These are phyloP conservation scores for Umbelopsis sp. DNA, from an alignment of 192 early-diverging fungal genomes.

Conservation along the genomic window DNA sequence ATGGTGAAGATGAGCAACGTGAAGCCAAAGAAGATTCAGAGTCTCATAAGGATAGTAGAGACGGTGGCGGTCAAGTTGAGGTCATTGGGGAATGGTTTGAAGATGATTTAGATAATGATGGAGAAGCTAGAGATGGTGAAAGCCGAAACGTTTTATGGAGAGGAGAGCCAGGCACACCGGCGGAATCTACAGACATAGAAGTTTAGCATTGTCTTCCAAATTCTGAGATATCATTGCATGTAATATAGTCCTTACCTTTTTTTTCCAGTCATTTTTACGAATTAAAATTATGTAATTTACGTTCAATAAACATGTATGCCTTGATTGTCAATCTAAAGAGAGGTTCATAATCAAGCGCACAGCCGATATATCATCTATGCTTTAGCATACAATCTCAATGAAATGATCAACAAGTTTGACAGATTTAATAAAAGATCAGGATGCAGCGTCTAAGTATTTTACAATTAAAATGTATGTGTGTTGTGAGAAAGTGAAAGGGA, in stretches of 20 bases:
- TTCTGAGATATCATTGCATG: neutral
- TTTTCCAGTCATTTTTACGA: neutral
- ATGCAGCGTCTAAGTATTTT: constrained; percentile 1
- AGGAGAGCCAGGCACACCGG: constrained; percentile 2
- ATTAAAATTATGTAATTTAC: constrained; percentile 5
- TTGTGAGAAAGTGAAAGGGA: neutral
- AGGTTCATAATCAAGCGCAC: too few species aligned
- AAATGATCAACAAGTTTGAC: too few species aligned
- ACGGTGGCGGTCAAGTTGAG: constrained; percentile 17
- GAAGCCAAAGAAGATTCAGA: constrained; percentile 47
- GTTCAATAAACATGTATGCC: too few species aligned
- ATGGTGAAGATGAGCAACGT: constrained; percentile 57
- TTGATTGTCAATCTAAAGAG: too few species aligned
- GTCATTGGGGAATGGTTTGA: constrained; percentile 43
- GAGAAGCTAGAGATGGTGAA: constrained; percentile 30
- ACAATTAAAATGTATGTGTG: neutral
- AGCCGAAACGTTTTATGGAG: constrained; percentile 7
- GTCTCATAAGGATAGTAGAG: constrained; percentile 29
- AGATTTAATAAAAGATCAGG: too few species aligned
- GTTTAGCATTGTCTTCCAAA: constrained; percentile 1
- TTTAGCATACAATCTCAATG: too few species aligned
- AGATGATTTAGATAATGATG: constrained; percentile 42
- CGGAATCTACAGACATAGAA: constrained; percentile 10
- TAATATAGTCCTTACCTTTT: neutral
- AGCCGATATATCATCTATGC: too few species aligned